These are phyloP conservation scores for Ambrosiella xylebori DNA, from an alignment of 2,329 filamentous ascomycete species.

Conservation along the genomic window DNA sequence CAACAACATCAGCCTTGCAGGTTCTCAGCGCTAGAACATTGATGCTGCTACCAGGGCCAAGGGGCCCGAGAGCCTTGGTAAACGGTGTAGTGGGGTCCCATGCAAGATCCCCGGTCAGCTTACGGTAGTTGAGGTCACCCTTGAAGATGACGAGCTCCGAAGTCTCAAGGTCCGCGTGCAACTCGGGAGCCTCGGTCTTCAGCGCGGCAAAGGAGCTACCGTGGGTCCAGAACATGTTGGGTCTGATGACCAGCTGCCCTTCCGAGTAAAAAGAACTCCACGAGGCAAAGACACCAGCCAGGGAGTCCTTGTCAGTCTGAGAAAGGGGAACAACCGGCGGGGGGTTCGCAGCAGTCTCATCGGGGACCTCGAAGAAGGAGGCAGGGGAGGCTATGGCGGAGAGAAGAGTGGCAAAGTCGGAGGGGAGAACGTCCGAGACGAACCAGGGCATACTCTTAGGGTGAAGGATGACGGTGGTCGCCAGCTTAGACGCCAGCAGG, in stretches of 20 bases:
- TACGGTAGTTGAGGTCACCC: slow-evolving; percentile 91
- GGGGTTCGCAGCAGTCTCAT: slow-evolving; percentile 35
- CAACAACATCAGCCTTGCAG: slow-evolving; percentile 92
- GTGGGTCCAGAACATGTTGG: slow-evolving; percentile 84
- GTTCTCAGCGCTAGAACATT: slow-evolving; percentile 78
- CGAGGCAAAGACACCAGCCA: slow-evolving; percentile 63
- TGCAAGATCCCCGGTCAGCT: slow-evolving; percentile 66
- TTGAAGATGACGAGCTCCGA: slow-evolving; percentile 91
- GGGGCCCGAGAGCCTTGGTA: slow-evolving; percentile 62
- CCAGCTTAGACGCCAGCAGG: slow-evolving; percentile 65
- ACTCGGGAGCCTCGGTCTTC: slow-evolving; percentile 45
- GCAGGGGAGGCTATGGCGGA: slow-evolving; percentile 62
- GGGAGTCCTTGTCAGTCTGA: slow-evolving; percentile 46
- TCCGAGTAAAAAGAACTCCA: slow-evolving; percentile 70
- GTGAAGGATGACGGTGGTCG: slow-evolving; percentile 73
- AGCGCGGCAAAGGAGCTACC: slow-evolving; percentile 79
- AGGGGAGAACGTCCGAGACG: slow-evolving; percentile 81
- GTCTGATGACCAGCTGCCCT: slow-evolving; percentile 65
- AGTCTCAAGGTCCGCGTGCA: slow-evolving; percentile 62
- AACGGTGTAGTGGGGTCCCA: slow-evolving; percentile 88
- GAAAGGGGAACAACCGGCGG: slow-evolving; percentile 32
- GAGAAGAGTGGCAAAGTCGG: slow-evolving; percentile 70
- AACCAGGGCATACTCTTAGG: slow-evolving; percentile 97
- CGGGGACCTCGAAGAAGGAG: slow-evolving; percentile 58
- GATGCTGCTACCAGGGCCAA: slow-evolving; percentile 66